These are phyloP conservation scores for Coemansia sp. DNA, from an alignment of 192 early-diverging fungal species.

Conservation along the genomic window DNA sequence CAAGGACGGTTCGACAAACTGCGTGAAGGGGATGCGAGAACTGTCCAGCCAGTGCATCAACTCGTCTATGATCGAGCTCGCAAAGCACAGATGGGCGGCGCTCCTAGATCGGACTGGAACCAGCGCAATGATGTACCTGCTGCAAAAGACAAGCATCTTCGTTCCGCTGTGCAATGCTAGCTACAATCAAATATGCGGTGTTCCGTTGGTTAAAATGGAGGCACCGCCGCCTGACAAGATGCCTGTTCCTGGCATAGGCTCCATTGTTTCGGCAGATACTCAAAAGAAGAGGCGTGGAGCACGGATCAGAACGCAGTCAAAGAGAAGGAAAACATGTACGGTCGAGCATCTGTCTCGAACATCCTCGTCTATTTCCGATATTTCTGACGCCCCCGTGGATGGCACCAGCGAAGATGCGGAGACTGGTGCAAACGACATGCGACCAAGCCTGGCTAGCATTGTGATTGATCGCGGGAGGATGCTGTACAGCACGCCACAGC, in stretches of 20 bases:
- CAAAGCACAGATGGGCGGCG: constrained; percentile 22
- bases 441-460: constrained; percentile 11
- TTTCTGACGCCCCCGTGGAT: neutral
- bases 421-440: neutral
- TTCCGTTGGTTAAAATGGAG: constrained; percentile 14
- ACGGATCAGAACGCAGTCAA: neutral
- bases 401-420: neutral
- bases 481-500: constrained; percentile 27
- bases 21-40: constrained; percentile 22
- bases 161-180: constrained; percentile 28
- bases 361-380: neutral
- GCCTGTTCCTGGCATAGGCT: constrained; percentile 4
- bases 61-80: constrained; percentile 42
- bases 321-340: neutral
- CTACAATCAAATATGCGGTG: constrained; percentile 41
- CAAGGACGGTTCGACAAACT: constrained; percentile 25
- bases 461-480: constrained; percentile 20
- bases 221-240: constrained; percentile 15
- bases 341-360: neutral
- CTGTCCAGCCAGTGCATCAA: constrained; percentile 34
- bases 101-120: constrained; percentile 35
- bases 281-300: neutral
- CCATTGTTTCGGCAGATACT: neutral
- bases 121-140: constrained; percentile 30
- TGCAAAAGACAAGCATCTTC: constrained; percentile 36